Conservation (phyloP, 305 asterid species). For the Fraxinus nigra region DNA sequence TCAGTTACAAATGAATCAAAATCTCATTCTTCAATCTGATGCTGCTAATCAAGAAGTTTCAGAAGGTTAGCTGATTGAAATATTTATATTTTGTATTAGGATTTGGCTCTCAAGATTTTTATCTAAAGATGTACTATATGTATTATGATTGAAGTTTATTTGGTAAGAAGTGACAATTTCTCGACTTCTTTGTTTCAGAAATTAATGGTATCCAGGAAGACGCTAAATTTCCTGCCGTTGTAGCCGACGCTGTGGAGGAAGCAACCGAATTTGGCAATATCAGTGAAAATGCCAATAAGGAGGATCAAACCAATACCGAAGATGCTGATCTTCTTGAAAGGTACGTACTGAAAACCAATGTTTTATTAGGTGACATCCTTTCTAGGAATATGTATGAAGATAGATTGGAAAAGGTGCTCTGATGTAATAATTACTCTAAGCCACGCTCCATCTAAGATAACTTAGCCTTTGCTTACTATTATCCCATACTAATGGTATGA, state of each 20-base stretch:
- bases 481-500: constrained; percentile 11
- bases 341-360: constrained; percentile 22
- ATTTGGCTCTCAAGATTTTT: background rate
- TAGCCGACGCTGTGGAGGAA: constrained; percentile 26
- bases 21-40: constrained; percentile 28
- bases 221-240: constrained; percentile 27
- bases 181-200: constrained; percentile 27
- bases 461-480: background rate
- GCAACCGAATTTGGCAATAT: constrained; percentile 25
- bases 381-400: background rate
- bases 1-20: constrained; percentile 44
- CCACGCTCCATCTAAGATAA: background rate
- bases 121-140: background rate
- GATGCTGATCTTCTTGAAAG: constrained; percentile 49
- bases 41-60: constrained; percentile 36
- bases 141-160: background rate
- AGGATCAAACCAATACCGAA: constrained; percentile 30
- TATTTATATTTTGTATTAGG: background rate
- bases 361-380: background rate
- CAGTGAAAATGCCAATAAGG: constrained; percentile 31
- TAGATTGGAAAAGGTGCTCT: background rate
- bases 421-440: background rate
- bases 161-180: background rate
- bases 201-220: constrained; percentile 31
- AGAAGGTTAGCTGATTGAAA: constrained; percentile 42